Conservation (phyloP, 202 grass and related monocot genomes). For the Schoenoplectus triqueter region DNA sequence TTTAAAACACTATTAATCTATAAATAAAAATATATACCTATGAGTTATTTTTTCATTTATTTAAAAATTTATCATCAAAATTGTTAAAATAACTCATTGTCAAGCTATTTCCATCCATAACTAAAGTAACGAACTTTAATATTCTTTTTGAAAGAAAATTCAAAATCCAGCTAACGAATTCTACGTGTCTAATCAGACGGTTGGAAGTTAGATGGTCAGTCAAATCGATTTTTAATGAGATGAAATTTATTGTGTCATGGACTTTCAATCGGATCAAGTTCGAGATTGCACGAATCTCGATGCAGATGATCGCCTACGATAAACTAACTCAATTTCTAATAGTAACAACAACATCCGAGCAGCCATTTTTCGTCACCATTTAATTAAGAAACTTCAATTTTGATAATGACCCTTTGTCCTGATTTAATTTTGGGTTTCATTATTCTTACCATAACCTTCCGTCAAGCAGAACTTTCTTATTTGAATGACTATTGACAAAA, state of each 20-base stretch:
- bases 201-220: constrained; percentile 5
- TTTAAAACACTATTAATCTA: no score
- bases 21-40: no score
- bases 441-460: no score
- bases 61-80: no score
- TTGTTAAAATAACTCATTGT: no score
- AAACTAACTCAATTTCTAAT: not conserved
- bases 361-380: not conserved
- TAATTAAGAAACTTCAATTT: constrained; percentile 9
- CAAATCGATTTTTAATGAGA: constrained; percentile 13
- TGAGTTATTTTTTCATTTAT: no score
- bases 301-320: not conserved
- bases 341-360: not conserved
- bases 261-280: not conserved
- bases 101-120: no score
- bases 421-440: not conserved
- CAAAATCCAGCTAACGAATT: not conserved
- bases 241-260: not conserved
- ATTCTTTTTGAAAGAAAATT: not conserved
- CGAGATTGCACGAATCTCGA: not conserved
- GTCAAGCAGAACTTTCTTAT: not conserved
- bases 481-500: constrained; percentile 21
- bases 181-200: not conserved
- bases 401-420: not conserved
- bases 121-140: not conserved